Conservation (phyloP, 768 basidiomycete genomes). For the Pluteus cervinus region DNA sequence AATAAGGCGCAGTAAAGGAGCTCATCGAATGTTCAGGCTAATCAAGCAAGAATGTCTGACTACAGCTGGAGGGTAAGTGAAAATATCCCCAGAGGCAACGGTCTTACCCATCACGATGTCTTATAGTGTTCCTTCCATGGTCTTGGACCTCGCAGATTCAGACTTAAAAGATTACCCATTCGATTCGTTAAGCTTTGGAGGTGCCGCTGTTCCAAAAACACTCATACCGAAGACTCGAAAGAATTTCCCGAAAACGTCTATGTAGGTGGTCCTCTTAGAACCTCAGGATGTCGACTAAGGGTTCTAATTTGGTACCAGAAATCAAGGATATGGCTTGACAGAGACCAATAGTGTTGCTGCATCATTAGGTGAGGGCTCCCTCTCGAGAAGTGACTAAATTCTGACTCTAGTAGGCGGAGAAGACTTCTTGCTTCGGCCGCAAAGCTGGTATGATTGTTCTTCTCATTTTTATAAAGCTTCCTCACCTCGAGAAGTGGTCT, state of each 20-base stretch:
- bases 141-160: conserved; percentile 41
- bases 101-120: not conserved
- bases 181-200: conserved; percentile 36
- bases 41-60: conserved; percentile 38
- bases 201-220: conserved; percentile 29
- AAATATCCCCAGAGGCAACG: not conserved
- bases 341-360: conserved; percentile 47
- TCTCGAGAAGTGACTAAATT: too few species aligned
- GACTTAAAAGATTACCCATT: conserved; percentile 27
- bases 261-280: conserved; percentile 7
- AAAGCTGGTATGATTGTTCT: conserved; percentile 30
- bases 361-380: conserved; percentile 23
- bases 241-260: conserved; percentile 28
- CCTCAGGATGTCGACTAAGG: too few species aligned
- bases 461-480: not conserved
- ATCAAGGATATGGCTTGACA: conserved; percentile 42
- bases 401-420: conserved; percentile 30
- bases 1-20: not conserved
- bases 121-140: conserved; percentile 48
- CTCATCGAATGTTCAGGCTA: conserved; percentile 20
- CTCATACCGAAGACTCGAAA: conserved; percentile 26
- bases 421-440: conserved; percentile 44
- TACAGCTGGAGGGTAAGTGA: conserved; percentile 37
- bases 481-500: conserved; percentile 27
- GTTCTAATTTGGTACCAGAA: conserved; percentile 13